These are phyloP conservation scores for Pulveroboletus sp. DNA, from an alignment of 768 basidiomycete genomes.

Conservation along the genomic window DNA sequence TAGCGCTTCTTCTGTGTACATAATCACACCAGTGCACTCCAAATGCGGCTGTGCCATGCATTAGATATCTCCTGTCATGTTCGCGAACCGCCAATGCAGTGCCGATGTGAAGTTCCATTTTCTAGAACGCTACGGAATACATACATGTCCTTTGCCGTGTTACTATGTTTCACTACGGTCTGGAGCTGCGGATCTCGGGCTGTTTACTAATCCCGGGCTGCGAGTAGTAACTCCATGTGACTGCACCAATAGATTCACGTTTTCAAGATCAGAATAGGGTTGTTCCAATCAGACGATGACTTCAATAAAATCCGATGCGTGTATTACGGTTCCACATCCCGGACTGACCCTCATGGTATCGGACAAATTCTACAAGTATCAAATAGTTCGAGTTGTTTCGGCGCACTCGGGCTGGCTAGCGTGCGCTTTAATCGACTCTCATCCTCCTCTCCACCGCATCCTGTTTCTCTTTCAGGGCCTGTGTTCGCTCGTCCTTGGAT, in stretches of 20 bases:
- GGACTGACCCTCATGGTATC: slow-evolving; percentile 4
- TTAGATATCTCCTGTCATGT: too few relatives aligned
- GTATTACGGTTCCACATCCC: too few relatives aligned
- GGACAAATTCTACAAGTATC: slow-evolving; percentile 2
- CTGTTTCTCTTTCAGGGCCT: slow-evolving; percentile 68
- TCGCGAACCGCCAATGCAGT: slow-evolving; percentile 15
- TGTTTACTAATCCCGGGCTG: too few relatives aligned
- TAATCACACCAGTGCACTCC: slow-evolving; percentile 9
- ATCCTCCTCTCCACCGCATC: slow-evolving; percentile 65
- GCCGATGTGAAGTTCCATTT: background rate
- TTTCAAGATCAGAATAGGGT: too few relatives aligned
- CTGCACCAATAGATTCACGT: too few relatives aligned
- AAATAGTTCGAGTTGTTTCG: background rate
- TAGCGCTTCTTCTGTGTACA: slow-evolving; percentile 12
- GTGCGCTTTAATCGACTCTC: slow-evolving; percentile 33
- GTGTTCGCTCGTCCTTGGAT: slow-evolving; percentile 80
- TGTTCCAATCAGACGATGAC: too few relatives aligned
- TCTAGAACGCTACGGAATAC: slow-evolving; percentile 13
- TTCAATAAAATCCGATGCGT: too few relatives aligned
- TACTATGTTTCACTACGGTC: slow-evolving; percentile 11
- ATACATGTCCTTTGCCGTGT: background rate
- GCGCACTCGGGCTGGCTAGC: too few relatives aligned
- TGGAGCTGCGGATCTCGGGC: background rate
- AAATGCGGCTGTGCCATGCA: slow-evolving; percentile 17
- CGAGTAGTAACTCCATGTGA: too few relatives aligned